Conservation (phyloP, 1,284 basidiomycete species). For the Phylloporus gajari region DNA sequence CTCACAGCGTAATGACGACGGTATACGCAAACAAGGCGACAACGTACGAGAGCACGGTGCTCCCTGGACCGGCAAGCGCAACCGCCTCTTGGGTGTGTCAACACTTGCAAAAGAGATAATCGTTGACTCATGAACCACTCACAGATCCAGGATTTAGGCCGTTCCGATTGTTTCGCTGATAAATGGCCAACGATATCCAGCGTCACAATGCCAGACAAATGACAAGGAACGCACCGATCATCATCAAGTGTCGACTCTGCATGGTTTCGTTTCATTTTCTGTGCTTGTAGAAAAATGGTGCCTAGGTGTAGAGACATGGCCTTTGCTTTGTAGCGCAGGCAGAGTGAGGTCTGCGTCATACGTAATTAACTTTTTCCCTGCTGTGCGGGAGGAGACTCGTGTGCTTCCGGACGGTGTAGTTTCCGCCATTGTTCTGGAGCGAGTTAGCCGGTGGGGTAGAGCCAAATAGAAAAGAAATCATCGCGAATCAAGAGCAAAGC, state of each 20-base stretch:
- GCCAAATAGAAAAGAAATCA: background rate
- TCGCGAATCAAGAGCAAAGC: background rate
- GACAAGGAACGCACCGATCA: background rate
- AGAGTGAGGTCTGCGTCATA: slow-evolving; percentile 11
- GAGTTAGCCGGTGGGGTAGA: too few species aligned
- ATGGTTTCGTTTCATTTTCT: slow-evolving; percentile 49
- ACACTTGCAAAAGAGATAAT: background rate
- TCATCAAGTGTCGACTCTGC: slow-evolving; percentile 52
- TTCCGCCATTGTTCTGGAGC: too few species aligned
- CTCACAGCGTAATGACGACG: slow-evolving; percentile 63
- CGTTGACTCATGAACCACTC: slow-evolving; percentile 29
- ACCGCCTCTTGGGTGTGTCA: slow-evolving; percentile 43
- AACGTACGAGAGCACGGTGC: slow-evolving; percentile 60
- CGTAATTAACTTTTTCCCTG: background rate
- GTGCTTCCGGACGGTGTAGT: too few species aligned
- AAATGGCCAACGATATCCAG: slow-evolving; percentile 36
- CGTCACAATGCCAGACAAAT: background rate
- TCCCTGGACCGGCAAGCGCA: slow-evolving; percentile 59
- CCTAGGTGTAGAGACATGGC: background rate
- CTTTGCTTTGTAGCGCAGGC: background rate
- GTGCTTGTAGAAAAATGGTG: slow-evolving; percentile 20
- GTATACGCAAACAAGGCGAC: slow-evolving; percentile 63
- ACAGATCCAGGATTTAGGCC: slow-evolving; percentile 56
- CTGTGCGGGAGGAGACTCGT: too few species aligned
- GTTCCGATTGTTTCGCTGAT: slow-evolving; percentile 59